phyloP scores from a whole-genome alignment of 1,139 yeast species.

The Saccharomyces hybrid region DNA sequence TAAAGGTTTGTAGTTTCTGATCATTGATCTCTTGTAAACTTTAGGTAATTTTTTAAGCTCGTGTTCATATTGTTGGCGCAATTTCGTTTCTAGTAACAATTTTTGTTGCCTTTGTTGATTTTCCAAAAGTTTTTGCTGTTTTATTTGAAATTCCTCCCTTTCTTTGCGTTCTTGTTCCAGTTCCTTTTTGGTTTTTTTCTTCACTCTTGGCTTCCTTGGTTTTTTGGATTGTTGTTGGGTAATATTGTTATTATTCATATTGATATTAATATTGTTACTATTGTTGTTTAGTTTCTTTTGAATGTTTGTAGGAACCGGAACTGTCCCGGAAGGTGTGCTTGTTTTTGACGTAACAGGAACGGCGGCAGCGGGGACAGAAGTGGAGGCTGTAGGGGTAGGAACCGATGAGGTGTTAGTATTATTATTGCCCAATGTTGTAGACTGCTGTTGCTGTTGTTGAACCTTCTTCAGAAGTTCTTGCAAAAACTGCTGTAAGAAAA shows the following conservation, averaged over 20 bases:
- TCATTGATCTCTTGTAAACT: slow-evolving; percentile 40
- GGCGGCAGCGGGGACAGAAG: slow-evolving; percentile 5
- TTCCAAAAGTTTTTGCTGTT: slow-evolving; percentile 27
- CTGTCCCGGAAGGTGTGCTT: neutral
- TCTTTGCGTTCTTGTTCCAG: slow-evolving; percentile 27
- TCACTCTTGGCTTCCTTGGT: slow-evolving; percentile 29
- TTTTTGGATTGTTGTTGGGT: slow-evolving; percentile 21
- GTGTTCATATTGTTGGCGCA: slow-evolving; percentile 22
- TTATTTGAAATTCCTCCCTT: slow-evolving; percentile 25
- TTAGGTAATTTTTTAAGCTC: slow-evolving; percentile 29
- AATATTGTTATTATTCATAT: slow-evolving; percentile 9
- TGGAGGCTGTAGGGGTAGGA: slow-evolving; percentile 17
- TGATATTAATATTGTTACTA: slow-evolving; percentile 1
- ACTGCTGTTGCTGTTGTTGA: slow-evolving; percentile 9
- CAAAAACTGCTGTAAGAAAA: slow-evolving; percentile 39
- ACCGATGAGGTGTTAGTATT: slow-evolving; percentile 13
- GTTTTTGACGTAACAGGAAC: slow-evolving; percentile 4
- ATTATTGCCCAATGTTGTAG: slow-evolving; percentile 5
- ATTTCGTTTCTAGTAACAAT: slow-evolving; percentile 25
- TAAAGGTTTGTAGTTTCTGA: slow-evolving; percentile 62
- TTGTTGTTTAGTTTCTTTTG: neutral
- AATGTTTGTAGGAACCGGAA: neutral
- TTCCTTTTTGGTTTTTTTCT: slow-evolving; percentile 33
- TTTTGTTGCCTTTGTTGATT: slow-evolving; percentile 30
- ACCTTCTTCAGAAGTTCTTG: slow-evolving; percentile 29